Evolutionary conservation across 345 rosid species (phyloP).

Genomic region (Citrus reticulata): DNA sequence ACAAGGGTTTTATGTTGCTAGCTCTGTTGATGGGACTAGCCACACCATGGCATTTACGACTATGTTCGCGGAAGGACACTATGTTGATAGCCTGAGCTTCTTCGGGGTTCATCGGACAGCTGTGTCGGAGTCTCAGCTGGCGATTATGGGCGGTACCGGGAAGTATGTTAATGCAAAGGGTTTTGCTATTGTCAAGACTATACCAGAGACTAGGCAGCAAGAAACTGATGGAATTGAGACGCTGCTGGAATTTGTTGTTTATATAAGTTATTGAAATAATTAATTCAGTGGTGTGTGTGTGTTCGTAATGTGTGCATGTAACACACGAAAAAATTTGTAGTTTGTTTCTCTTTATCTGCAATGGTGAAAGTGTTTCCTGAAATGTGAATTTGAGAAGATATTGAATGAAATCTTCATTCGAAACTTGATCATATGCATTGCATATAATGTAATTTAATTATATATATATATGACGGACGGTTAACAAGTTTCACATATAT

Average conservation of each 20-base stretch:
- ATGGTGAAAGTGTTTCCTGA: background rate
- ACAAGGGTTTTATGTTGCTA: slow-evolving; percentile 35
- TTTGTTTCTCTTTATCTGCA: background rate
- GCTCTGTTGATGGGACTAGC: slow-evolving; percentile 35
- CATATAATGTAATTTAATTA: too few species aligned
- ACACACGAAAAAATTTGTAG: background rate
- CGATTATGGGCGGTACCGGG: slow-evolving; percentile 38
- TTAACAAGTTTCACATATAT: too few species aligned
- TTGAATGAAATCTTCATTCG: background rate
- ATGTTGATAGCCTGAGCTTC: slow-evolving; percentile 32
- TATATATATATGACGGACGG: too few species aligned
- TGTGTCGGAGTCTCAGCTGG: slow-evolving; percentile 32
- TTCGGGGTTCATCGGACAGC: slow-evolving; percentile 31
- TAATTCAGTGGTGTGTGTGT: background rate
- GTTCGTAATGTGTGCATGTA: background rate
- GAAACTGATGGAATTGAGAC: slow-evolving; percentile 35
- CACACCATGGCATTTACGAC: slow-evolving; percentile 34
- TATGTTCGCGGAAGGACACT: slow-evolving; percentile 26
- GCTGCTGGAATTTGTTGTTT: slow-evolving; percentile 23
- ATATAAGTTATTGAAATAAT: slow-evolving; percentile 9
- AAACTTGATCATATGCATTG: background rate
- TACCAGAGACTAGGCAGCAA: slow-evolving; percentile 22
- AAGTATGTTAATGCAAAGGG: slow-evolving; percentile 38
- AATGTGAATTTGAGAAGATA: background rate
- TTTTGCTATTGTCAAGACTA: slow-evolving; percentile 24